A percentile compares a stretch with the other conserved stretches of the same genome.
Conservation (phyloP, 306 rosid genomes). For the Vigna nakashimae region DNA sequence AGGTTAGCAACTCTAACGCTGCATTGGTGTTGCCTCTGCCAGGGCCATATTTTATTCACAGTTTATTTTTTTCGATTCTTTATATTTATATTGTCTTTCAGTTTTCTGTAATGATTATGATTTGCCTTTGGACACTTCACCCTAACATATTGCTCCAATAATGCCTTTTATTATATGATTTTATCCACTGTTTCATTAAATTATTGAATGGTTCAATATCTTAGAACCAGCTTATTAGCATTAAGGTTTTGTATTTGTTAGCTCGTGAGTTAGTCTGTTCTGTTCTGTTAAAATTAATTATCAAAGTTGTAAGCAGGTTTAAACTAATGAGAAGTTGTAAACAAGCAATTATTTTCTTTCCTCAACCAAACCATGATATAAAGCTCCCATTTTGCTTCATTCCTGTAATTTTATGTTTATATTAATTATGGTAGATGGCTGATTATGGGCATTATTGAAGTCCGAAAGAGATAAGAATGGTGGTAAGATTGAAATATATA, state of each 20-base stretch:
- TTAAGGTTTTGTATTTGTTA: too few relatives aligned
- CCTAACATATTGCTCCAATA: slow-evolving; percentile 23
- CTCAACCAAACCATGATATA: too few relatives aligned
- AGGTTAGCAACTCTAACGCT: slow-evolving; percentile 1
- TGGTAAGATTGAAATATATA: background rate
- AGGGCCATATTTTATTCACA: background rate
- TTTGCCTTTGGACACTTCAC: slow-evolving; percentile 35
- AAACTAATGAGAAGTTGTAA: background rate
- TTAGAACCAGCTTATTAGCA: background rate
- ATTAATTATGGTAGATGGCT: too few relatives aligned
- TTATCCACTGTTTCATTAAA: slow-evolving; percentile 6
- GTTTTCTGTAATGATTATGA: slow-evolving; percentile 38
- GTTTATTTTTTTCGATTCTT: background rate
- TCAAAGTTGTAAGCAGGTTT: background rate
- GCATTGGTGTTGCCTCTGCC: slow-evolving; percentile 4
- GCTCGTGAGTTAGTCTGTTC: background rate
- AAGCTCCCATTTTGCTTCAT: too few relatives aligned
- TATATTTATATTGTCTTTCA: slow-evolving; percentile 31
- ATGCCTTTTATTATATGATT: slow-evolving; percentile 25
- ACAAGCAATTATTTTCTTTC: too few relatives aligned
- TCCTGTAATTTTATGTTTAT: too few relatives aligned
- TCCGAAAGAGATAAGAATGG: background rate
- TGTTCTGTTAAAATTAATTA: background rate
- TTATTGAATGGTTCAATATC: slow-evolving; percentile 4
- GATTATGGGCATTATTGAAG: background rate